Base-by-base conservation (phyloP, 352 stramenopile species). In the Phytophthora cactorum region DNA sequence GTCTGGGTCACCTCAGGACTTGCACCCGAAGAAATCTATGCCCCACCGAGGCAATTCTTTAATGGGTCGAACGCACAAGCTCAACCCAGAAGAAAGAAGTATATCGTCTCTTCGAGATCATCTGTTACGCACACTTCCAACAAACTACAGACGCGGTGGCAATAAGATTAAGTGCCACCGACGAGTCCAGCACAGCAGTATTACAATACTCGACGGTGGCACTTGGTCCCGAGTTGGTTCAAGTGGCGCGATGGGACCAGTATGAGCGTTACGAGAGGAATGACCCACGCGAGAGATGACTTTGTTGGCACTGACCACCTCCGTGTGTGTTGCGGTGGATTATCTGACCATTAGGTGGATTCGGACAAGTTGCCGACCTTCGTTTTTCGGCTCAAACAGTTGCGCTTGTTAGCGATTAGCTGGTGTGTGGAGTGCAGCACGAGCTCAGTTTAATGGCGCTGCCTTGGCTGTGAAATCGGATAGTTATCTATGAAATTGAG, bases 181-280 rank as follows among this genome's bases (percentile, higher is more conserved):
- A 22, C 22, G 22, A 22, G 22, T 22, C 22, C 22, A 22, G 22
- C 22, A 22, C 22, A 22, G 22, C 22, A 22, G 22, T 22, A 22
- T 22, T 22, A 22, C 22, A 22, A 22, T 22, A 43, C 1, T n/a
- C 36, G 34, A 60, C 5, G 45, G 45, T 45, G 29, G 27, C 32
- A 31, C 4, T 22, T 41, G 28, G 25, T 39, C 27, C 38, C 44
- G 22, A 58, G 14, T 66, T 52, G 43, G 38, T 60, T 71, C 41
- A 68, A 68, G 58, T 72, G 51, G 41, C 39, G 43, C 22, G 32
- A 66, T 61, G 41, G 39, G 63, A 59, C 49, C 62, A 66, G 56
- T 31, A 43, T 12, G 39, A 68, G 39, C 52, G 52, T 56, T 62
- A 59, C 12, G n/a, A 9, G 6, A 38, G 1, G 1, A 17, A 49